Base-by-base conservation (phyloP, 352 stramenopile genomes). In the Pythium aphanidermatum region DNA sequence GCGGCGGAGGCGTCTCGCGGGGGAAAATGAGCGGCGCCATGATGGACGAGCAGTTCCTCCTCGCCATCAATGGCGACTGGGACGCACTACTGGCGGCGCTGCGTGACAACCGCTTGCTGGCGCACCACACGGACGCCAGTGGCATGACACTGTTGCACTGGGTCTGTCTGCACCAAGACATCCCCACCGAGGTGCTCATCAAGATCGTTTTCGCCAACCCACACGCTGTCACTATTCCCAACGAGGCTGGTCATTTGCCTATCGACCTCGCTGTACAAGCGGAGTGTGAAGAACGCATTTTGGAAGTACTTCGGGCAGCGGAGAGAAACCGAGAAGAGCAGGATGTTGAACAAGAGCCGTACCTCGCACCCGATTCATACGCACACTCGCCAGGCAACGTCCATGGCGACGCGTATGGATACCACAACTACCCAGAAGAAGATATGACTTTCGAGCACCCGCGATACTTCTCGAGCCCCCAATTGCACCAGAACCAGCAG, bases 61-160 rank as follows among this genome's bases (percentile, higher is more conserved):
- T 86, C 31, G 78, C 78, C 11, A 81, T 90, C 50, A 87, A 90
- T 49, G 78, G 78, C 46, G 75, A 90, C 55, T 90, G 78, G 78
- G 74, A 87, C 58, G 63, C 60, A 30, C 65, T 90, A 47, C 65
- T 87, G 25, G 61, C 61, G 14, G 63, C 68, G 45, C 73, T 90
- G 69, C 75, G 72, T 35, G 67, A 74, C 48, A 76, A 79, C 50
- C 68, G 65, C 38, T 63, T 65, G 36, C 63, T 90, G 20, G 69
- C 70, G 24, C 60, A 77, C 39, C 64, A 74, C 46, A 79, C 69
- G 4, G 78, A 90, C 37, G 60, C 55, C 28, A 87, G 63, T 44
- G 78, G 78, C 35, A 90, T 90, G 78, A 87, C 71, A 16, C 57
- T 90, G 26, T 54, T 90, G 31, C 78, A 90, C 59, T 90, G 78